Evolutionary conservation across 139 green algal species (phyloP).

Genomic region (Spirogloea muscicola): DNA sequence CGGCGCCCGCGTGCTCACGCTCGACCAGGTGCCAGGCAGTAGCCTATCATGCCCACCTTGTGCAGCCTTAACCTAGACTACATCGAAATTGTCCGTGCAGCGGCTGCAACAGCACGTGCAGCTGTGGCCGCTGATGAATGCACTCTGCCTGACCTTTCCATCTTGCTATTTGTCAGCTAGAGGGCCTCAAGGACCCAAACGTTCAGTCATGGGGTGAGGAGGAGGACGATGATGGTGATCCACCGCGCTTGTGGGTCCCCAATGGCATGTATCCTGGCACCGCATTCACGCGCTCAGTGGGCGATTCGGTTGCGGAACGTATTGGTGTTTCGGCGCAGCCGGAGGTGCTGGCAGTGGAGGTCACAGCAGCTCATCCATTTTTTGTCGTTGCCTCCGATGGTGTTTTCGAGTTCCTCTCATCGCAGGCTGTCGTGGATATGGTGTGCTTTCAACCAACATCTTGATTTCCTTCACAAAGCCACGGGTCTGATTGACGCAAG

Average conservation of each 20-base stretch:
- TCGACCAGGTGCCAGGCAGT: too few species aligned
- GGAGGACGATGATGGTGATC: conserved; percentile 79
- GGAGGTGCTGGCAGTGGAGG: conserved; percentile 66
- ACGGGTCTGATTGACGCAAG: too few species aligned
- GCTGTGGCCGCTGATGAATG: too few species aligned
- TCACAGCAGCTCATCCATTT: conserved; percentile 65
- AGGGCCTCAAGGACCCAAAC: conserved; percentile 50
- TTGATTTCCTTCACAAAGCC: too few species aligned
- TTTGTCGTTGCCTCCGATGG: conserved; percentile 87
- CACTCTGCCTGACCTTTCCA: too few species aligned
- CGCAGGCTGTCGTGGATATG: conserved; percentile 83
- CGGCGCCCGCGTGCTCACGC: conserved; percentile 81
- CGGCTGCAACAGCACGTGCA: too few species aligned
- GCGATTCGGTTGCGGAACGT: conserved; percentile 79
- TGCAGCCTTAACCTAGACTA: too few species aligned
- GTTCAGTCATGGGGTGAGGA: conserved; percentile 63
- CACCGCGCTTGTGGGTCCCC: conserved; percentile 81
- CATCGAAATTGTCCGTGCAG: too few species aligned
- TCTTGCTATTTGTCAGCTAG: too few species aligned
- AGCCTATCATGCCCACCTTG: too few species aligned
- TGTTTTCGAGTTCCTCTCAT: conserved; percentile 92
- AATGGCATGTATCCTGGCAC: conserved; percentile 85
- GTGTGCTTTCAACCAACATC: too few species aligned
- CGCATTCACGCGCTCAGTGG: conserved; percentile 91
- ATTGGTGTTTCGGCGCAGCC: conserved; percentile 87